phyloP scores from a whole-genome alignment of 2,329 filamentous ascomycete genomes.

The Ophiostoma pallidulum region DNA sequence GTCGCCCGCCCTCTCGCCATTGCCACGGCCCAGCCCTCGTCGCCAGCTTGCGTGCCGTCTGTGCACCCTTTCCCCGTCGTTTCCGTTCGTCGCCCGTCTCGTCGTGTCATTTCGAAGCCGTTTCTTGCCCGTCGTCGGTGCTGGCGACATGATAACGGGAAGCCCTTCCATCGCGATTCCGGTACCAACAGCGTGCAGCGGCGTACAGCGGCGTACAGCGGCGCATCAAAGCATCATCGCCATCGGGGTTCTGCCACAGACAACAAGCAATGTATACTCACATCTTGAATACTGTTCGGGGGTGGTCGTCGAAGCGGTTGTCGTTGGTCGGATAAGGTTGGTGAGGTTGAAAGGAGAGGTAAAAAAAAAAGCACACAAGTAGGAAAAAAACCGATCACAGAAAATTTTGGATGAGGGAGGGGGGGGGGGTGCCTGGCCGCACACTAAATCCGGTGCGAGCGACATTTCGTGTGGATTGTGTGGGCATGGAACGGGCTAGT shows the following conservation, averaged over 20 bases:
- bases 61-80: neutral
- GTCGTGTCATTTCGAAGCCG: no score
- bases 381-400: slow-evolving; percentile 6
- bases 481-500: slow-evolving; percentile 11
- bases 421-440: slow-evolving; percentile 4
- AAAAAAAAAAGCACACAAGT: slow-evolving; percentile 11
- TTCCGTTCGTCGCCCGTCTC: neutral
- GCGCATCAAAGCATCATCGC: slow-evolving; percentile 14
- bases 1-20: neutral
- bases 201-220: no score
- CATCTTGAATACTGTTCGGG: slow-evolving; percentile 14
- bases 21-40: no score
- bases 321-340: slow-evolving; percentile 9
- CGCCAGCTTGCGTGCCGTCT: no score
- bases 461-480: slow-evolving; percentile 16
- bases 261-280: slow-evolving; percentile 12
- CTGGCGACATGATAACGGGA: no score
- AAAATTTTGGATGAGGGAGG: slow-evolving; percentile 9
- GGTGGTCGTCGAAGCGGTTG: slow-evolving; percentile 13
- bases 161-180: no score
- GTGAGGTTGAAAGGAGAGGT: slow-evolving; percentile 3
- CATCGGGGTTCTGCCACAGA: slow-evolving; percentile 8
- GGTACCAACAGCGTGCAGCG: no score
- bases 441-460: slow-evolving; percentile 12
- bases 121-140: no score